Conservation (phyloP, 2,329 filamentous ascomycete genomes). For the Blumeria graminis region DNA sequence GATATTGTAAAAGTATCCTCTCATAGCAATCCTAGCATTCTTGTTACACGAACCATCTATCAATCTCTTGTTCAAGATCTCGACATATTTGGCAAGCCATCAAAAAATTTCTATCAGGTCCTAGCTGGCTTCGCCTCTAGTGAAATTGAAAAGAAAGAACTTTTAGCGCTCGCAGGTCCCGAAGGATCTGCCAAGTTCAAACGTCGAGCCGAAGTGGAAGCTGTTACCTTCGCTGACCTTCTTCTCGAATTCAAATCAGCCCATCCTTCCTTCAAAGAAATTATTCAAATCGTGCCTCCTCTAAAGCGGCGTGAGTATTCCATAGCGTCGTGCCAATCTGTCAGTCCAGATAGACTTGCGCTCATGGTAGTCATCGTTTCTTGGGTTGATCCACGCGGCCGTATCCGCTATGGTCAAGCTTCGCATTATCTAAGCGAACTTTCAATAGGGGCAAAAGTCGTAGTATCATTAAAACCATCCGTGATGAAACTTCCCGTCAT, state of each 20-base stretch:
- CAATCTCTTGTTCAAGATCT: constrained; percentile 81
- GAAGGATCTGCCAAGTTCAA: constrained; percentile 83
- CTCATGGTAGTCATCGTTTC: constrained; percentile 94
- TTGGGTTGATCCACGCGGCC: constrained; percentile 76
- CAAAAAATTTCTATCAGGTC: constrained; percentile 92
- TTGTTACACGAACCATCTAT: constrained; percentile 80
- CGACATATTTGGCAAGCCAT: constrained; percentile 88
- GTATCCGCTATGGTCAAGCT: constrained; percentile 77
- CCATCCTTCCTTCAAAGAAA: constrained; percentile 67
- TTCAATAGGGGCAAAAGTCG: constrained; percentile 51
- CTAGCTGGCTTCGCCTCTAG: constrained; percentile 70
- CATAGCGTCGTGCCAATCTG: constrained; percentile 92
- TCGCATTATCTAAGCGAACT: constrained; percentile 71
- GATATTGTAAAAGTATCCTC: constrained; percentile 81
- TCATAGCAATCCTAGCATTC: constrained; percentile 45
- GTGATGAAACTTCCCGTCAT: constrained; percentile 93
- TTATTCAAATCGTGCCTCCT: constrained; percentile 65
- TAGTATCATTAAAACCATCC: constrained; percentile 86
- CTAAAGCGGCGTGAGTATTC: constrained; percentile 97
- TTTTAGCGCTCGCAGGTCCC: constrained; percentile 50
- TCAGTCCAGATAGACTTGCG: constrained; percentile 69
- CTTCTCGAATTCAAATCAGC: constrained; percentile 77
- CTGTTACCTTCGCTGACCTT: constrained; percentile 72
- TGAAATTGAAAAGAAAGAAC: constrained; percentile 55
- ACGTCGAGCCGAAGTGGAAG: constrained; percentile 73